Conservation (phyloP, 1,284 basidiomycete species). For the Pseudomicrostroma phylloplanum region DNA sequence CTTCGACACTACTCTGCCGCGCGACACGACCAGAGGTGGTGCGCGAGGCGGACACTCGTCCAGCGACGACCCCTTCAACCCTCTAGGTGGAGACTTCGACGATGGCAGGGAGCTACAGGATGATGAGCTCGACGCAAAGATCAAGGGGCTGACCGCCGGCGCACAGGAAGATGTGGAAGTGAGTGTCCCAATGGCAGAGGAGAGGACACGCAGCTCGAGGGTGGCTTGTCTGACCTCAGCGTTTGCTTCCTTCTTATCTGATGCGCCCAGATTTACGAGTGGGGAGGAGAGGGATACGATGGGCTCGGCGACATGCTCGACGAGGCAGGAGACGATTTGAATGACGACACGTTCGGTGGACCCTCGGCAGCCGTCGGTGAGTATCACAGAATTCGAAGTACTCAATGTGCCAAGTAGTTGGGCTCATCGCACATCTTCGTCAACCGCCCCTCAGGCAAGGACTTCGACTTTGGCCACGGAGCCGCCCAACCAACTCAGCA, state of each 20-base stretch:
- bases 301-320: constrained; percentile 79
- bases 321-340: constrained; percentile 81
- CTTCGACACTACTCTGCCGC: constrained; percentile 46
- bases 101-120: constrained; percentile 14
- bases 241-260: too few relatives aligned
- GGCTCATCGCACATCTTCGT: not conserved
- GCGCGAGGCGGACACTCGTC: not conserved
- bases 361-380: constrained; percentile 34
- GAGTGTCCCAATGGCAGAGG: not conserved
- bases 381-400: not conserved
- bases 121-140: constrained; percentile 41
- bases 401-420: not conserved
- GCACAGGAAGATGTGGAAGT: constrained; percentile 65
- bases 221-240: too few relatives aligned
- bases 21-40: constrained; percentile 13
- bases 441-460: constrained; percentile 61
- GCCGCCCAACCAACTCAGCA: constrained; percentile 1
- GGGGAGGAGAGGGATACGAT: constrained; percentile 82
- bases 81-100: constrained; percentile 1
- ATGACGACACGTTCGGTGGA: constrained; percentile 88
- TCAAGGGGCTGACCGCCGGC: constrained; percentile 56
- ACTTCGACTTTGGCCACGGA: constrained; percentile 73
- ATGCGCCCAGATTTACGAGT: constrained; percentile 62
- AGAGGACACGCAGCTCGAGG: too few relatives aligned
- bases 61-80: not conserved